Evolutionary conservation across 2,329 filamentous ascomycete species (phyloP).

Genomic region (Arachnopeziza araneosa): DNA sequence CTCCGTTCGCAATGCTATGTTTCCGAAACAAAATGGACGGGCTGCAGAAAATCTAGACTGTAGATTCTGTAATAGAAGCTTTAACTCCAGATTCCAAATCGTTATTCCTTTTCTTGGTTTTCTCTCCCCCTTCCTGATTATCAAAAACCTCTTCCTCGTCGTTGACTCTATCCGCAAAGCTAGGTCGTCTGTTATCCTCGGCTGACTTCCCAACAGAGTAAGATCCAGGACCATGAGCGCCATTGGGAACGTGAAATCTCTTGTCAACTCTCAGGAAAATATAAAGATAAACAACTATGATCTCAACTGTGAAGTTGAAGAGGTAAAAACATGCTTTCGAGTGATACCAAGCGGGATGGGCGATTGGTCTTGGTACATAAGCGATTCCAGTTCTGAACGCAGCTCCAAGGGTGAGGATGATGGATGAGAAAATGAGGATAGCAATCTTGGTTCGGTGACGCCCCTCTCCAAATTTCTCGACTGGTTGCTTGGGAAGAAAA

Average conservation of each 20-base stretch:
- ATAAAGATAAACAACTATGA: conserved; percentile 64
- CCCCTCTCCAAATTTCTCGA: conserved; percentile 62
- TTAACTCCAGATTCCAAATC: neutral
- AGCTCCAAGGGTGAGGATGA: conserved; percentile 62
- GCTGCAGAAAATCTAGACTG: neutral
- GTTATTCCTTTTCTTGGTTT: neutral
- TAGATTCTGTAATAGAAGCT: neutral
- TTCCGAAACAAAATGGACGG: neutral
- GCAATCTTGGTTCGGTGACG: conserved; percentile 60
- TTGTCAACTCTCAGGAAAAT: conserved; percentile 64
- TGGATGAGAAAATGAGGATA: conserved; percentile 54
- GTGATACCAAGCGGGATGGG: conserved; percentile 61
- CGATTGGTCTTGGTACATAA: conserved; percentile 37
- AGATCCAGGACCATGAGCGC: conserved; percentile 52
- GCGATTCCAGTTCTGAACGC: conserved; percentile 57
- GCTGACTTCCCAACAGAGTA: conserved; percentile 25
- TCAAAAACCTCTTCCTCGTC: conserved; percentile 17
- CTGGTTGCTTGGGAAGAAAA: conserved; percentile 38
- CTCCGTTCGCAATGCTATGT: neutral
- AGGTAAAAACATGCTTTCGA: conserved; percentile 69
- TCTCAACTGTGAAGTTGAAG: conserved; percentile 72
- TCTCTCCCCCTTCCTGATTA: neutral
- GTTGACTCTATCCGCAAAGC: conserved; percentile 8
- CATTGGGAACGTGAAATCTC: conserved; percentile 70
- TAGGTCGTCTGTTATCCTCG: conserved; percentile 1